Base-by-base conservation (phyloP, 2,329 filamentous ascomycete genomes). In the Penicillium sp. region DNA sequence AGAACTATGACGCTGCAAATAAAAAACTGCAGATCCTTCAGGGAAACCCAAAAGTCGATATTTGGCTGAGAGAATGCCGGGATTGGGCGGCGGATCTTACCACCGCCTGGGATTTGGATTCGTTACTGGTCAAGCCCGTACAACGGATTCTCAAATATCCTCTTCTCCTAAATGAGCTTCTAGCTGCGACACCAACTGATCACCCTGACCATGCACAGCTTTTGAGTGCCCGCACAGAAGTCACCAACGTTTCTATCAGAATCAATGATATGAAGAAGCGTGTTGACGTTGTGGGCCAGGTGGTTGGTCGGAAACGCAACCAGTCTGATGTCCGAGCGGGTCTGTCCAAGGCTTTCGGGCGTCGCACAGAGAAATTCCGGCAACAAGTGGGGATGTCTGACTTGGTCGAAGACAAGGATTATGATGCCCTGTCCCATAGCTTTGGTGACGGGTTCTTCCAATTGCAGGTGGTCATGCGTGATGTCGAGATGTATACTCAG, bases 241-340 rank as follows among this genome's bases (percentile, higher is more conserved):
- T 86, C 29, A 83, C 82, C 8, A 81, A 79, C 54, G 82, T 87
- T 62, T 83, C 84, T 29, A 78, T 82, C 39, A 82, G 85, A 45
- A 98, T 98, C 74, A 96, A 99, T 77, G 92, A 96, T 71, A 88
- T 92, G 54, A 98, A 97, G 79, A 96, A 93, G 77, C 93, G 96
- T 52, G 92, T 93, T 57, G 91, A 97, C 74, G 85, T 96, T 47
- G 90, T 98, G 24, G 92, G 91, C 4, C 90, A 96, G 74, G 93
- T 96, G 55, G 90, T 97, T 29, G 84, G 88, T 56, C 84, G 91
- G 55, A 93, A 93, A 72, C 87, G 90, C 63, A 96, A 96, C 70
- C 91, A 96, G 64, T 93, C 91, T 0, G 91, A 96, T 72, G 88
- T 95, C 60, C 87, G 90, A 58, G 84, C 87, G n/a, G 90, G 90